Evolutionary conservation across 169 alveolate genomes (phyloP).

Genomic region (Plasmodium inui): DNA sequence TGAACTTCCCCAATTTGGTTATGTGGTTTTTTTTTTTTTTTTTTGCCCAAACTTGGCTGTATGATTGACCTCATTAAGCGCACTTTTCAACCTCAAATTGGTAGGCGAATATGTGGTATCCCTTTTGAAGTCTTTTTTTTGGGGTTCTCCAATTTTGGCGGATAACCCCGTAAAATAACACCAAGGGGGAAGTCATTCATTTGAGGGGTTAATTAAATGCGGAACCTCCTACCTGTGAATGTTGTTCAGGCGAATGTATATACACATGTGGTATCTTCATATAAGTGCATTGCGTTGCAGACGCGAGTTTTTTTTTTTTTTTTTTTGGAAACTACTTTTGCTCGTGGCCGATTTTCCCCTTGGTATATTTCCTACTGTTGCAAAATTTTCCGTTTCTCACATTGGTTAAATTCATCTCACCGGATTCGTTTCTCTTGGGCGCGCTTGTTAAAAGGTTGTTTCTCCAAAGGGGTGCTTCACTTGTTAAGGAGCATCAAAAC

Average conservation of each 20-base stretch:
- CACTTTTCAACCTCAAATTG: neutral
- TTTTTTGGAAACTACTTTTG: neutral
- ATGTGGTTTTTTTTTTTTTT: neutral
- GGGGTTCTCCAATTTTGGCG: neutral
- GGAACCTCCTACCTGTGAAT: neutral
- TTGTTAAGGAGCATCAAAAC: neutral
- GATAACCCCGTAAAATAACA: neutral
- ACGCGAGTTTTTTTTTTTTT: neutral
- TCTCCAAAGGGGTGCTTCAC: neutral
- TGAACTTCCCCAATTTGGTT: neutral
- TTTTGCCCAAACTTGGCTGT: neutral
- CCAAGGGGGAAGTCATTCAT: neutral
- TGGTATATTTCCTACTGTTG: neutral
- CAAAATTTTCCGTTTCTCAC: neutral
- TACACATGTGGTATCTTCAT: neutral
- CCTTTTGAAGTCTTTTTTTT: neutral
- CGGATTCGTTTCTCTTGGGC: neutral
- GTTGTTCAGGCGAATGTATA: neutral
- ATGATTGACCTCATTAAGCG: neutral
- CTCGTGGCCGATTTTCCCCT: neutral
- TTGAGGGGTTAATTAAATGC: neutral
- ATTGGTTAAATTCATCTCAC: neutral
- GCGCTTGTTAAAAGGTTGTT: neutral
- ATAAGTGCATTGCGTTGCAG: neutral
- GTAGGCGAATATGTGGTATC: neutral